These are phyloP conservation scores for Penicillium lagena DNA, from an alignment of 495 filamentous ascomycete genomes.

Conservation along the genomic window DNA sequence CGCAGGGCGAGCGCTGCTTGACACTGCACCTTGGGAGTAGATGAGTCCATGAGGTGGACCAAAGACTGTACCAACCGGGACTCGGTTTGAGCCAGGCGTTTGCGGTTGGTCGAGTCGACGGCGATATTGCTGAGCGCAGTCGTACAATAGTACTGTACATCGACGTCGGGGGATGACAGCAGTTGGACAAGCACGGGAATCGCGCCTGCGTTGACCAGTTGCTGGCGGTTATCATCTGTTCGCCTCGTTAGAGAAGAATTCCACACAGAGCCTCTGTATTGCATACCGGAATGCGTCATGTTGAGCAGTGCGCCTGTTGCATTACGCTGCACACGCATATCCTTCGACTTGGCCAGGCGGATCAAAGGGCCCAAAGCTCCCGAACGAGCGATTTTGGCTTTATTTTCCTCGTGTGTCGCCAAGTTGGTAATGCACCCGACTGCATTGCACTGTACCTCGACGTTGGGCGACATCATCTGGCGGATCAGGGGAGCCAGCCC, in stretches of 20 bases:
- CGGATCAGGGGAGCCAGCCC: constrained; percentile 88
- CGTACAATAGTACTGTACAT: constrained; percentile 99
- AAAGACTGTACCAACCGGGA: constrained; percentile 84
- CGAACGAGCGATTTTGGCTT: constrained; percentile 94
- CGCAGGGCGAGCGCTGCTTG: constrained; percentile 91
- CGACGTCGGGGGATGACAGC: constrained; percentile 83
- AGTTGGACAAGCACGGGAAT: constrained; percentile 95
- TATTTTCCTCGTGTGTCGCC: constrained; percentile 97
- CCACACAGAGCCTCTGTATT: constrained; percentile 5
- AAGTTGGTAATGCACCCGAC: constrained; percentile 98
- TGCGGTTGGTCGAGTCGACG: constrained; percentile 84
- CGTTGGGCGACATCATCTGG: constrained; percentile 98
- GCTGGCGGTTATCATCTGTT: constrained; percentile 93
- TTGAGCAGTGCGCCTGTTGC: constrained; percentile 94
- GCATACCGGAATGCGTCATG: constrained; percentile 96
- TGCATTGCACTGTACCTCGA: constrained; percentile 98
- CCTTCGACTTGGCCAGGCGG: constrained; percentile 88
- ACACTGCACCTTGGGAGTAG: constrained; percentile 95
- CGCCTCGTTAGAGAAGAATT: constrained; percentile 8
- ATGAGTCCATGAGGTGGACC: constrained; percentile 94
- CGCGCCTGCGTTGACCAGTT: constrained; percentile 91
- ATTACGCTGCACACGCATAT: constrained; percentile 97
- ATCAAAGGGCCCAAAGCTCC: constrained; percentile 89
- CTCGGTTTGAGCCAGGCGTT: constrained; percentile 83
- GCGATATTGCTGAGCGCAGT: constrained; percentile 98